These are phyloP conservation scores for Penicillium verrucosum DNA, from an alignment of 2,329 filamentous ascomycete genomes.

Conservation along the genomic window DNA sequence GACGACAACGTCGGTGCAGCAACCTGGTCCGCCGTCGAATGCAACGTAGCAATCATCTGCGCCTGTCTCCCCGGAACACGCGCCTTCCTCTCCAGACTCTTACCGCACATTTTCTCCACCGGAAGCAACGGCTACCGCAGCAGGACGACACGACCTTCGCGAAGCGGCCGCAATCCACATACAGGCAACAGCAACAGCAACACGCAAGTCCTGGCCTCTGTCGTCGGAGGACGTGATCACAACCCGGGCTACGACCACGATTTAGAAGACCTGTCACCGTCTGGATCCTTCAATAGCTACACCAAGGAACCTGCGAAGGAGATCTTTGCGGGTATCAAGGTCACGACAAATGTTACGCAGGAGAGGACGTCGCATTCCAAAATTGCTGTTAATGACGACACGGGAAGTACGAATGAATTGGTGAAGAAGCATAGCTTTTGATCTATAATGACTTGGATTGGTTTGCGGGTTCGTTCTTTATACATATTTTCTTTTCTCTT, in stretches of 20 bases:
- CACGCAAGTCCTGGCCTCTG: slow-evolving; percentile 22
- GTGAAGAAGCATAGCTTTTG: slow-evolving; percentile 19
- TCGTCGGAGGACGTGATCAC: slow-evolving; percentile 14
- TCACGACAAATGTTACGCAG: slow-evolving; percentile 29
- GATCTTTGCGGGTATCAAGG: slow-evolving; percentile 23
- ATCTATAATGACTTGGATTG: neutral
- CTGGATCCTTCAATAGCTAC: slow-evolving; percentile 1
- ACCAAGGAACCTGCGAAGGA: slow-evolving; percentile 7
- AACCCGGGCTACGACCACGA: slow-evolving; percentile 16
- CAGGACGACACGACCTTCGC: slow-evolving; percentile 18
- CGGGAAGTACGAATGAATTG: slow-evolving; percentile 24
- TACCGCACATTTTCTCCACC: slow-evolving; percentile 31
- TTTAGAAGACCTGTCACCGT: slow-evolving; percentile 15
- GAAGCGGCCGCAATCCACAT: slow-evolving; percentile 15
- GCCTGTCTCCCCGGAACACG: slow-evolving; percentile 38
- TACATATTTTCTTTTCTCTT: neutral
- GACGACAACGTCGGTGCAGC: slow-evolving; percentile 39
- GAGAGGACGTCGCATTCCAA: slow-evolving; percentile 13
- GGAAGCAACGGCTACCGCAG: slow-evolving; percentile 23
- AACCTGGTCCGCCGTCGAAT: slow-evolving; percentile 44
- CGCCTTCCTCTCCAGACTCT: slow-evolving; percentile 25
- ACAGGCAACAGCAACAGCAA: slow-evolving; percentile 14
- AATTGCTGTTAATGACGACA: slow-evolving; percentile 14
- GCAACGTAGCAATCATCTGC: slow-evolving; percentile 43
- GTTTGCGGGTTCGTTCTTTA: neutral